Evolutionary conservation across 1,284 basidiomycete species (phyloP), one percentile per base, ranked within the genome.

Genomic region (Gastroboletus turbinatus): DNA sequence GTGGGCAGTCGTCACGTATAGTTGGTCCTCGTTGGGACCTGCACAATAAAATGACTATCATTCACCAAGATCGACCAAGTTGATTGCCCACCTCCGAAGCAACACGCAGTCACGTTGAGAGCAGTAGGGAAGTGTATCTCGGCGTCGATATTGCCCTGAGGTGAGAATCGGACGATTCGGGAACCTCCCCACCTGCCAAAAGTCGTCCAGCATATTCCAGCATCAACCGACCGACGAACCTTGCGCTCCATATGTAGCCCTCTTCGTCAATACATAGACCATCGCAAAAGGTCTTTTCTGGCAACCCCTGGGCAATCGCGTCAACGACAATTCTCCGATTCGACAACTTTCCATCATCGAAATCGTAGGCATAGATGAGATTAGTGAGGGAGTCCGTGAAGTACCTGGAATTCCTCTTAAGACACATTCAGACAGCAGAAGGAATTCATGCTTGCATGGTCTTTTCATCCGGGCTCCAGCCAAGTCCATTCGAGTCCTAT

Each of bases 1-100:
- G 61, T 85, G 84, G 17, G 85, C 85, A 6, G 84, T 83, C 10
- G 87, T 88, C 11, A 88, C 80, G 62, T 81, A 88, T 40, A 88
- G 63, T 61, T 84, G 78, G 62, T 88, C 84, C 45, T 83, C 76
- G 44, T 82, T 75, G n/a, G 77, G 76, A 23, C 86, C 84, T 86
- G 60, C 36, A 39, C 25, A 49, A 57, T 42, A 38, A n/a, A 10
- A 43, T 36, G 13, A 17, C 10, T 4, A 13, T 23, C 36, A 14
- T 49, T 27, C 23, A n/a, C 30, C 50, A 43, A 19, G 16, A 52
- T 11, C 13, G 29, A 21, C 30, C 30, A 38, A 25, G 21, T 17
- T 13, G 19, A 25, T 23, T 14, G 11, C 59, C 33, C 62, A 83
- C 85, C 86, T 70, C 85, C 87, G 66, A 88, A 88, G 61, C 82